These are phyloP conservation scores for Penstemon barbatus DNA, from an alignment of 257 asterid species.

Conservation along the genomic window DNA sequence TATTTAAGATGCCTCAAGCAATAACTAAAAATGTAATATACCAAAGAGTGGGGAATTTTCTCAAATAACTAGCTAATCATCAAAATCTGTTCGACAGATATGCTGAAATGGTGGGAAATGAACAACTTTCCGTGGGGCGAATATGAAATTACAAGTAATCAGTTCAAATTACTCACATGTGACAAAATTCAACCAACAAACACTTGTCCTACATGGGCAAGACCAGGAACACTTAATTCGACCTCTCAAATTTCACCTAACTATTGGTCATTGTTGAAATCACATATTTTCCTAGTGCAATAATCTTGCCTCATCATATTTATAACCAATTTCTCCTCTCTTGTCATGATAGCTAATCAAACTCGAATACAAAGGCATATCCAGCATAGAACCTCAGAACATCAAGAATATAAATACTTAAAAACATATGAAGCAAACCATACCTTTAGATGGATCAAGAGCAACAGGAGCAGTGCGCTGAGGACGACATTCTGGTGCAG, in stretches of 20 bases:
- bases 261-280: no score
- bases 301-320: no score
- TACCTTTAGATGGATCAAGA: slow-evolving; percentile 73
- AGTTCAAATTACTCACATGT: neutral
- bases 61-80: neutral
- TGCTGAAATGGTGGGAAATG: neutral
- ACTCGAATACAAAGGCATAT: no score
- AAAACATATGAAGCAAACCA: neutral
- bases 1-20: no score
- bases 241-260: neutral
- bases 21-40: neutral
- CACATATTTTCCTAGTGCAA: no score
- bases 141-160: no score
- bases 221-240: neutral
- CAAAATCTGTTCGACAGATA: neutral
- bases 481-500: slow-evolving; percentile 53
- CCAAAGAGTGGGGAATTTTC: neutral
- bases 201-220: neutral
- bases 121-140: neutral
- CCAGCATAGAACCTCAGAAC: no score
- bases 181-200: neutral
- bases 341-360: no score
- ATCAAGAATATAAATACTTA: no score
- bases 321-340: no score
- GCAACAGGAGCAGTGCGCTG: slow-evolving; percentile 50